These are phyloP conservation scores for Penicillium freii DNA, from an alignment of 2,329 filamentous ascomycete genomes.

Conservation along the genomic window DNA sequence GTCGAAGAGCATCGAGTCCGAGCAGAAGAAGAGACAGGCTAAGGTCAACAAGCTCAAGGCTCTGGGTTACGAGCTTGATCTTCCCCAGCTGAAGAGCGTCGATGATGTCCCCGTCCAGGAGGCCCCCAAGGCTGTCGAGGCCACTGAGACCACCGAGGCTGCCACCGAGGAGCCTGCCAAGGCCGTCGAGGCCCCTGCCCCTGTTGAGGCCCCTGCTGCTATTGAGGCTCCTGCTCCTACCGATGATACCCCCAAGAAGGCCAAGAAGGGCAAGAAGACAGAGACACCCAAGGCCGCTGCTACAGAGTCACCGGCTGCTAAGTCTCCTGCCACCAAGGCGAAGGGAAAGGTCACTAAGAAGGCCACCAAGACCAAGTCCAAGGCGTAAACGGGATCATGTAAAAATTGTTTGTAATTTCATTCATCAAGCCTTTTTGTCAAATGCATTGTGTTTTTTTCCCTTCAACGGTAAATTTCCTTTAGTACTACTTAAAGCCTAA, in stretches of 20 bases:
- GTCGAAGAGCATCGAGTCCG: conserved; percentile 70
- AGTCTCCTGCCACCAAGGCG: conserved; percentile 18
- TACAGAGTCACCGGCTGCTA: conserved; percentile 25
- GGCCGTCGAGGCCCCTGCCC: conserved; percentile 11
- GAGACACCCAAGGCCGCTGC: conserved; percentile 25
- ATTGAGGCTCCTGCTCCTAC: conserved; percentile 30
- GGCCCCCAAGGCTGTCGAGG: conserved; percentile 34
- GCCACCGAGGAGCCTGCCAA: conserved; percentile 23
- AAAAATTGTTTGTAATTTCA: conserved; percentile 22
- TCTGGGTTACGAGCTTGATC: conserved; percentile 79
- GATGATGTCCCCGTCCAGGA: conserved; percentile 51
- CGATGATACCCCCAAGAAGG: conserved; percentile 36
- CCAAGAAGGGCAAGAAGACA: conserved; percentile 36
- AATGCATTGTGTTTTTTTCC: conserved; percentile 19
- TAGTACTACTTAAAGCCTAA: neutral
- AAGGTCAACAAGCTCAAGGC: conserved; percentile 74
- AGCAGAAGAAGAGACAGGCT: conserved; percentile 66
- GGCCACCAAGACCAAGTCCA: conserved; percentile 32
- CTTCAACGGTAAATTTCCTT: neutral
- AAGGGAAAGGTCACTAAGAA: conserved; percentile 33
- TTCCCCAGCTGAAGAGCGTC: conserved; percentile 67
- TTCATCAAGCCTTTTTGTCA: conserved; percentile 19
- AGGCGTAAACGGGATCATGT: conserved; percentile 26
- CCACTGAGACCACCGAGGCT: conserved; percentile 18
- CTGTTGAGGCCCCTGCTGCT: neutral